Conservation (phyloP, 2,329 filamentous ascomycete species). For the Aspergillus aculeatus region DNA sequence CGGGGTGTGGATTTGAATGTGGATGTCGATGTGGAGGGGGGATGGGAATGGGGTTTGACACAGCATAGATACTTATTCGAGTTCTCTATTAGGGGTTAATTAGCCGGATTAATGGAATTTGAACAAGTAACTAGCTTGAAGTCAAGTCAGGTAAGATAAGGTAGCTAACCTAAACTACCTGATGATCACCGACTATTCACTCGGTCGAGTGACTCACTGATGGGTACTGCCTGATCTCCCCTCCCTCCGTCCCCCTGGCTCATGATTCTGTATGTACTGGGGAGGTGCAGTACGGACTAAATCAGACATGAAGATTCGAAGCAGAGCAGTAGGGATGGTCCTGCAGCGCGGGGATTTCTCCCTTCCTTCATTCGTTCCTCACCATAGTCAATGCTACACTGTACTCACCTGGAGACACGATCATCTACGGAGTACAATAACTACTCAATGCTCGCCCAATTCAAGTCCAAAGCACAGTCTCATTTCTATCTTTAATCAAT, state of each 20-base stretch:
- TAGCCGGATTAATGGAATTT: neutral
- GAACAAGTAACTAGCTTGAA: no score
- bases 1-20: conserved; percentile 2
- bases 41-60: no score
- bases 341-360: neutral
- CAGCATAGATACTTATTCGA: no score
- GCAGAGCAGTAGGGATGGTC: neutral
- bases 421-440: conserved; percentile 4
- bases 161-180: neutral
- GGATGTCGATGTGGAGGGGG: neutral
- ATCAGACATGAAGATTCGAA: neutral
- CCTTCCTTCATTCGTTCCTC: neutral
- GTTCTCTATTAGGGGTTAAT: neutral
- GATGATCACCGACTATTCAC: neutral
- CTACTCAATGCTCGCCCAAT: neutral
- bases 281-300: neutral
- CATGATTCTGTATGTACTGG: neutral
- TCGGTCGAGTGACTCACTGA: conserved; percentile 9
- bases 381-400: conserved; percentile 1
- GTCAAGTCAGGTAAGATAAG: neutral
- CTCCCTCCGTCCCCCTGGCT: neutral
- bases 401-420: conserved; percentile 1
- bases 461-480: neutral
- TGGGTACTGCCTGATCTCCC: conserved; percentile 7
- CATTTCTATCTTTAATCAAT: neutral